These are phyloP conservation scores for Penicillium sclerotiorum DNA, from an alignment of 2,329 filamentous ascomycete species.

Conservation along the genomic window DNA sequence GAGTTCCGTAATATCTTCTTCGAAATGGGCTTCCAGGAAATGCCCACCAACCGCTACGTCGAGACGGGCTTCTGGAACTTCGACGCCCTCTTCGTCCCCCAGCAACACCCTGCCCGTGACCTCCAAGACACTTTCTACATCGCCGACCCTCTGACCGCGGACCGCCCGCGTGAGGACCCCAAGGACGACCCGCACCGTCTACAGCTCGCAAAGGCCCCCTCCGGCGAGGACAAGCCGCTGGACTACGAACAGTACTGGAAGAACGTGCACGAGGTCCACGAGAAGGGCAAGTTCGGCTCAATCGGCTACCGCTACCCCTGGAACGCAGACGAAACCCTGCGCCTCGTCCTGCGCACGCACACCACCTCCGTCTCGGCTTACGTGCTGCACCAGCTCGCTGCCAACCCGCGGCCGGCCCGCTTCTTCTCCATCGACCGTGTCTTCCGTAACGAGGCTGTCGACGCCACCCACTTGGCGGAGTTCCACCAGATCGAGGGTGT, in stretches of 20 bases:
- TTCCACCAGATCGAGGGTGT: slow-evolving; percentile 99
- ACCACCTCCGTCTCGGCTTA: slow-evolving; percentile 91
- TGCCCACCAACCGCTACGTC: slow-evolving; percentile 91
- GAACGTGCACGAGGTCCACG: slow-evolving; percentile 82
- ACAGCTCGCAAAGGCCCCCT: slow-evolving; percentile 45
- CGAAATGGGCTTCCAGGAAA: slow-evolving; percentile 97
- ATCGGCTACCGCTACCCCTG: slow-evolving; percentile 97
- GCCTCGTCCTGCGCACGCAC: slow-evolving; percentile 90
- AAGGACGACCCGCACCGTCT: slow-evolving; percentile 40
- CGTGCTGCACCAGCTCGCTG: slow-evolving; percentile 86
- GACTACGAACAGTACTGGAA: slow-evolving; percentile 88
- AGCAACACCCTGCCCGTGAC: slow-evolving; percentile 96
- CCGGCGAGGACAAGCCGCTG: slow-evolving; percentile 50
- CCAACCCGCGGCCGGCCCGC: slow-evolving; percentile 79
- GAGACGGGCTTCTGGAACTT: slow-evolving; percentile 99
- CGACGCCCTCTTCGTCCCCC: slow-evolving; percentile 92
- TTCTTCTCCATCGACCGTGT: slow-evolving; percentile 99
- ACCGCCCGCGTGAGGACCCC: slow-evolving; percentile 64
- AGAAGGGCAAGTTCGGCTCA: slow-evolving; percentile 89
- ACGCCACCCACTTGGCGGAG: slow-evolving; percentile 94
- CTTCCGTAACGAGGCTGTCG: slow-evolving; percentile 96
- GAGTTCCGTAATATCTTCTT: slow-evolving; percentile 99
- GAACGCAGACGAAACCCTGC: slow-evolving; percentile 81
- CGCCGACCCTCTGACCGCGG: slow-evolving; percentile 78
- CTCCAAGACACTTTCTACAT: slow-evolving; percentile 99